Percentiles rank a stretch among this genome's conserved stretches.
Evolutionary conservation across 805 yeast species (phyloP).

Genomic region (Zygosaccharomyces bailii): DNA sequence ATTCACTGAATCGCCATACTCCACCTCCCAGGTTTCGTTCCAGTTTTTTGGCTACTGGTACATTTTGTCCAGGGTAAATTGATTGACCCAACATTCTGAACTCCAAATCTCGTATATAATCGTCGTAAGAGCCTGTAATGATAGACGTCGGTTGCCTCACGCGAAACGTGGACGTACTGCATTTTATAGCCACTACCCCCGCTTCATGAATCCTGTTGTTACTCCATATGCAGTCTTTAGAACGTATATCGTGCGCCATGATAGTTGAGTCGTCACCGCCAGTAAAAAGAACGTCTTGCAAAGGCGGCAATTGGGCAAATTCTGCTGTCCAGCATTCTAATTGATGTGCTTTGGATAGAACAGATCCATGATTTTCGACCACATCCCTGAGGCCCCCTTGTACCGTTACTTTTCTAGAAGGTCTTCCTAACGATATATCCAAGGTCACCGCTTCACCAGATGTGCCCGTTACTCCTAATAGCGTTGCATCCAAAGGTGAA

Average conservation of each 20-base stretch:
- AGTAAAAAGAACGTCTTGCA: constrained; percentile 59
- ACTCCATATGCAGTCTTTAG: constrained; percentile 32
- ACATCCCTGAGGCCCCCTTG: constrained; percentile 17
- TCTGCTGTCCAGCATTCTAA: constrained; percentile 89
- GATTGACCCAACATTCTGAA: constrained; percentile 49
- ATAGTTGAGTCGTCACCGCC: constrained; percentile 89
- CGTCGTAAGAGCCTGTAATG: constrained; percentile 90
- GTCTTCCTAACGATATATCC: constrained; percentile 17
- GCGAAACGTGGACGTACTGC: constrained; percentile 33
- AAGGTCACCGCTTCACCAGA: constrained; percentile 52
- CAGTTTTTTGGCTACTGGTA: constrained; percentile 45
- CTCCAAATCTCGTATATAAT: constrained; percentile 65
- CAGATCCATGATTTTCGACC: constrained; percentile 8
- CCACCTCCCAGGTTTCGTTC: constrained; percentile 77
- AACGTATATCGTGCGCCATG: constrained; percentile 66
- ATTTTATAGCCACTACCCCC: constrained; percentile 81
- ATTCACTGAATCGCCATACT: constrained; percentile 86
- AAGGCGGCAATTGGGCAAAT: constrained; percentile 54
- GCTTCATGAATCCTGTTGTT: constrained; percentile 72
- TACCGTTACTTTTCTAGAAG: constrained; percentile 15
- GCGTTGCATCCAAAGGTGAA: constrained; percentile 41
- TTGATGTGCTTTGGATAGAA: constrained; percentile 47
- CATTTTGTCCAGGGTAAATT: constrained; percentile 45
- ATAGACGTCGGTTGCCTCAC: constrained; percentile 28
- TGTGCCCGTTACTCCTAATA: constrained; percentile 59